Evolutionary conservation across 768 basidiomycete species (phyloP).

Genomic region (Omphalotus guepiniiformis): DNA sequence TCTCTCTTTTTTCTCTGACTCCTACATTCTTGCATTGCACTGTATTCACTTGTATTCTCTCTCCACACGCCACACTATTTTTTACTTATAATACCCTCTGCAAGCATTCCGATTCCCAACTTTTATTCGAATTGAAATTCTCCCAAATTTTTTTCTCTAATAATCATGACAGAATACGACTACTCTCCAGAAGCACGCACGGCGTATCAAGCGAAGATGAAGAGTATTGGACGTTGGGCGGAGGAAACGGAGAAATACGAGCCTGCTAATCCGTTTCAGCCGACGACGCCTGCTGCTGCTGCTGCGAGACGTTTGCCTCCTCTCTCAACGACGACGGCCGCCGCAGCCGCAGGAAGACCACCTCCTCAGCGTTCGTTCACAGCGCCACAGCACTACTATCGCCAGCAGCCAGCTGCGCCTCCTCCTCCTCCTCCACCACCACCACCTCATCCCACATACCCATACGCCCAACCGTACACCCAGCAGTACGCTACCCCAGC

Average conservation of each 20-base stretch:
- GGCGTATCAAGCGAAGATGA: constrained; percentile 29
- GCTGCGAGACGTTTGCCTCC: background rate
- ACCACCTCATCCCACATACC: background rate
- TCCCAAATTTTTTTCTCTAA: no score
- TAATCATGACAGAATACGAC: constrained; percentile 39
- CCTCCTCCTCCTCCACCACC: background rate
- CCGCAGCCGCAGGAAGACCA: background rate
- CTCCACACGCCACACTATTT: no score
- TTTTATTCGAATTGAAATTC: no score
- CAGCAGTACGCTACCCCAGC: background rate
- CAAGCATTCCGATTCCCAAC: no score
- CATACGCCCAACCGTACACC: background rate
- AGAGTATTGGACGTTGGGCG: constrained; percentile 33
- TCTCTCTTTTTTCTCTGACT: no score
- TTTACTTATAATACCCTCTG: no score
- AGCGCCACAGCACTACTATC: no score
- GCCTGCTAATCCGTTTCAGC: background rate
- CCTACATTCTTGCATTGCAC: no score
- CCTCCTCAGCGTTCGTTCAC: constrained; percentile 3
- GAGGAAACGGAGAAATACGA: constrained; percentile 19
- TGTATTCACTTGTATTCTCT: no score
- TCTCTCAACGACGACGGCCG: background rate
- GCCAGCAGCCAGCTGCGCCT: background rate
- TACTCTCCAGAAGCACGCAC: constrained; percentile 38
- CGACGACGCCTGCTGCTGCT: background rate